phyloP scores from a whole-genome alignment of 208 protist species.

The Herpetomonas muscarum region DNA sequence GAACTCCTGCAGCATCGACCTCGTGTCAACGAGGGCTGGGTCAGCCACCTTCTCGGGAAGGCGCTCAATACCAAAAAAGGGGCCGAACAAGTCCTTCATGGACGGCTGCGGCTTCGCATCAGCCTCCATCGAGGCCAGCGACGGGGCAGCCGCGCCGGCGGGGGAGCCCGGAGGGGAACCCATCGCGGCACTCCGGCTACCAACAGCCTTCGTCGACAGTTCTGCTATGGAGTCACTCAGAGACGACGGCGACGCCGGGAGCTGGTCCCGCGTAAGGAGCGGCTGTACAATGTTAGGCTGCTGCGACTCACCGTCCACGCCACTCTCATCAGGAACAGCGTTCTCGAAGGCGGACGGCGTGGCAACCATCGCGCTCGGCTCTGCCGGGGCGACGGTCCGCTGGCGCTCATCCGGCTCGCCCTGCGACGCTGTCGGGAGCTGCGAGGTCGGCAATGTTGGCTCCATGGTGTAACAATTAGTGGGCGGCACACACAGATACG shows the following conservation, averaged over 20 bases:
- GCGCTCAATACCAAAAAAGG: constrained; percentile 38
- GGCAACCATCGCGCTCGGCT: too few species aligned
- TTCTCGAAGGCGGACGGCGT: neutral
- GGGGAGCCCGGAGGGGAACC: too few species aligned
- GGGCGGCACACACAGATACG: too few species aligned
- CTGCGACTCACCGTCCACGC: neutral
- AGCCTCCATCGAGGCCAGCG: neutral
- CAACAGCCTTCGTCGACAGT: too few species aligned
- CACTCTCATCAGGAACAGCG: neutral
- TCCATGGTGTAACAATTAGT: neutral
- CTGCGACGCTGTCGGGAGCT: neutral
- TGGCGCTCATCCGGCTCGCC: too few species aligned
- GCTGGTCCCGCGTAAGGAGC: too few species aligned
- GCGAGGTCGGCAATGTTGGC: neutral
- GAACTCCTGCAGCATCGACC: constrained; percentile 38
- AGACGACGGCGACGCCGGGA: too few species aligned
- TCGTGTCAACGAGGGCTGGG: constrained; percentile 59
- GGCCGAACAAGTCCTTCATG: constrained; percentile 58
- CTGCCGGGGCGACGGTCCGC: too few species aligned
- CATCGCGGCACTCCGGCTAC: too few species aligned
- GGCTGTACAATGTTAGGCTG: neutral
- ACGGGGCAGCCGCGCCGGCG: neutral
- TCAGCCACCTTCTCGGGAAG: constrained; percentile 17
- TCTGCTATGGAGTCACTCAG: too few species aligned
- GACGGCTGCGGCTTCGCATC: constrained; percentile 9